Base-by-base conservation (phyloP, 768 basidiomycete species). In the Leccinellum albellum region DNA sequence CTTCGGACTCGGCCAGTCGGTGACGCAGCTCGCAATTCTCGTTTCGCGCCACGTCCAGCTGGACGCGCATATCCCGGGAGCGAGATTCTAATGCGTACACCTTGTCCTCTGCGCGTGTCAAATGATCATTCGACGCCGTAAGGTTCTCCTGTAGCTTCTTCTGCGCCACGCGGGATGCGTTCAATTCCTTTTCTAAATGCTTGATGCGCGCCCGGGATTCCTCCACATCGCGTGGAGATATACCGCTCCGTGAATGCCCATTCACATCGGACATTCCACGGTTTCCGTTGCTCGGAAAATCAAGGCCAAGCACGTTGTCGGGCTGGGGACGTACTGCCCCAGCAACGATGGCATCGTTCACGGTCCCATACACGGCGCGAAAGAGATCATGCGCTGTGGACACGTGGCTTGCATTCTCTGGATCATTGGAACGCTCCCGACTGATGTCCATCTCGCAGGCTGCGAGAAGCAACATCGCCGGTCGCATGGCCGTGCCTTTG, bases 381-480 rank as follows among this genome's bases (percentile, higher is more conserved):
- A 71, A 73, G n/a, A 71, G 72, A 8, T 61, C 64, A 31, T 66
- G 58, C 31, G 70, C 70, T 14, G 57, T 50, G 20, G 58, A 59
- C 17, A 55, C 64, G 44, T 72, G 70, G 7, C 17, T 48, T 7
- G 35, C 42, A 46, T 61, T 70, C 54, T 64, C 61, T 15, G 66
- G 53, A 56, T 58, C 56, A 28, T 58, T 58, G 2, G 63, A 58
- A 50, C 35, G 59, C 20, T 68, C 70, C 14, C 72, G 68, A 21
- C 70, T 73, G 42, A 71, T 64, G 51, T 71, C 70, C 54, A 73
- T 28, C 45, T 71, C 70, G 57, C 70, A 71, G 2, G 70, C 70
- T n/a, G 72, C 70, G 12, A 71, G 51, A 50, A 73, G 59, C 50
- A 71, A 56, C 63, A 64, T 54, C 3, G 68, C 70, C 14, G 70